Percentiles rank a stretch among this genome's conserved stretches.
Evolutionary conservation across 371 early-diverging fungal species (phyloP).

Genomic region (Nosema bombycis): DNA sequence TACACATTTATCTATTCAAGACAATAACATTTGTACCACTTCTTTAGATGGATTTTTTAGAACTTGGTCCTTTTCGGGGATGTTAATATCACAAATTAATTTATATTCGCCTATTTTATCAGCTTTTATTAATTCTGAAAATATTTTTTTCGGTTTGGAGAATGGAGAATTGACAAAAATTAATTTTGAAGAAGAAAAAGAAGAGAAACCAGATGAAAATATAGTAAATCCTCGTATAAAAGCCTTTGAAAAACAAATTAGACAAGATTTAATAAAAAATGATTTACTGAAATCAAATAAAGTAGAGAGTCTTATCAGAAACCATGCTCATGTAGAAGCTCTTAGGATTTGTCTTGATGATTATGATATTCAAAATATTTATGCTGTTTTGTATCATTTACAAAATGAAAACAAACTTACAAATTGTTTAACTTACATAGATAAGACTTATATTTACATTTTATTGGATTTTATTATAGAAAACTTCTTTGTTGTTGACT

Average conservation of each 20-base stretch:
- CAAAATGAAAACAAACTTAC: conserved; percentile 35
- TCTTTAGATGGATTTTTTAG: conserved; percentile 45
- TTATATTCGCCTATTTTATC: conserved; percentile 11
- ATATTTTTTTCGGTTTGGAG: conserved; percentile 24
- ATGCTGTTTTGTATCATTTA: conserved; percentile 42
- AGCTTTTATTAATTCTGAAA: conserved; percentile 14
- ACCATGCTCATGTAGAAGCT: conserved; percentile 41
- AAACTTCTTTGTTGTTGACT: conserved; percentile 37
- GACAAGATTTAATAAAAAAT: conserved; percentile 25
- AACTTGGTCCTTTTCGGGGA: conserved; percentile 26
- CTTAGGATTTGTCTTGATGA: conserved; percentile 21
- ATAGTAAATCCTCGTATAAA: not conserved
- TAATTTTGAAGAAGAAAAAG: not conserved
- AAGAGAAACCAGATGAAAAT: not conserved
- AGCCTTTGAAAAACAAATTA: conserved; percentile 45
- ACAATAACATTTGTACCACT: conserved; percentile 31
- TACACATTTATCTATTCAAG: conserved; percentile 21
- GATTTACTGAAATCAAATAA: not conserved
- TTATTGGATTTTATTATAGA: conserved; percentile 49
- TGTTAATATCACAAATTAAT: conserved; percentile 28
- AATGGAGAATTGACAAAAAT: conserved; percentile 25
- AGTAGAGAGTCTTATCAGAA: conserved; percentile 38
- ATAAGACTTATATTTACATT: conserved; percentile 14
- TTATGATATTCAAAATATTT: conserved; percentile 35
- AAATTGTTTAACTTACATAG: conserved; percentile 28